Evolutionary conservation across 106 monocot genomes (phyloP), one percentile per base, ranked within the genome.

Genomic region (Dendrobium huoshanense): DNA sequence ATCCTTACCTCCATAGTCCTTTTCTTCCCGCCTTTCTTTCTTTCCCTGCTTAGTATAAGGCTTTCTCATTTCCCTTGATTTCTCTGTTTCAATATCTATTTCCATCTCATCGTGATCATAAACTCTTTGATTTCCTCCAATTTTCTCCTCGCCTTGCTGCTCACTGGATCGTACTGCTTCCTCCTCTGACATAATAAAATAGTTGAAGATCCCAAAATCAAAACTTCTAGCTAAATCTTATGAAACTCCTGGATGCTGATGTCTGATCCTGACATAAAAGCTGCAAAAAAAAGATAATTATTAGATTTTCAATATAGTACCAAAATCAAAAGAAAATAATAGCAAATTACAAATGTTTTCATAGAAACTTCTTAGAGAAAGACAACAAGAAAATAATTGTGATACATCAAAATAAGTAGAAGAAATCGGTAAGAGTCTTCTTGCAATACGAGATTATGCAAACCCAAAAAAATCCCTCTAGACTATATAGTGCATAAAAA

Each of bases 11-110:
- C 67, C 40, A 11, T 72, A 75, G 17, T 78, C 80, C 64, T 76
- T 84, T 51, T 78, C 73, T 22, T 72, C 64, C 16, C 47, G 58
- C 41, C 80, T 80, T 56, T 77, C 73, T 44, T 85, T 82, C 82
- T 78, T 88, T 45, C 75, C 75, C 11, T 88, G 79, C 77, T 79
- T 86, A 82, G 77, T 82, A 75, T 54, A 72, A 20, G 81, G 85
- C 91, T 84, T 89, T 18, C 85, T 81, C 4, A 79, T 54, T 27
- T 92, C 87, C 49, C 77, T 82, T 17, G 27, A 49, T 49, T 76
- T 76, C 47, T 76, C 76, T 49, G 49, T 49, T 48, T 76, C 76
- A 48, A 11, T 25, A 2, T 48, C 49, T 41, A 76, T 48, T 76
- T 51, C 76, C 76, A 48, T 22, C 18, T 76, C 76, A 29, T 48